Conservation (phyloP, 108 stramenopile species). For the Discostella pseudostelligera region DNA sequence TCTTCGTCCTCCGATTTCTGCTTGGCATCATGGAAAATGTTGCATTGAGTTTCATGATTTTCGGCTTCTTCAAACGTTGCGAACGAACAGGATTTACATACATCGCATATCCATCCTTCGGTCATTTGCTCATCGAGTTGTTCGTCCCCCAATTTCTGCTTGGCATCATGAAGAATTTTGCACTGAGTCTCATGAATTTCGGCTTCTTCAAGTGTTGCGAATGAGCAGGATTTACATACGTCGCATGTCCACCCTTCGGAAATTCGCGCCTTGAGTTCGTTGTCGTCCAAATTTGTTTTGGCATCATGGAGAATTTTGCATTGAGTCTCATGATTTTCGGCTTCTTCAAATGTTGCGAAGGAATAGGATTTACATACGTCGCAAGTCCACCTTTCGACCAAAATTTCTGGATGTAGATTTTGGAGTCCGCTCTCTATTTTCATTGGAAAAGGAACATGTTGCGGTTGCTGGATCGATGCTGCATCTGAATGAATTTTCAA, state of each 20-base stretch:
- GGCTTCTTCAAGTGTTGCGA: slow-evolving; percentile 24
- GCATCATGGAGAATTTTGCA: slow-evolving; percentile 22
- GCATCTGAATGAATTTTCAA: slow-evolving; percentile 2
- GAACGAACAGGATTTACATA: slow-evolving; percentile 24
- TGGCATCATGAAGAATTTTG: slow-evolving; percentile 11
- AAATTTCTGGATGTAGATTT: neutral
- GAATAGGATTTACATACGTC: slow-evolving; percentile 29
- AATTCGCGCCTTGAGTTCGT: slow-evolving; percentile 3
- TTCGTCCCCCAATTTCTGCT: neutral
- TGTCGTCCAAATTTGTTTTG: neutral
- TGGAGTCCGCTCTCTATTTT: neutral
- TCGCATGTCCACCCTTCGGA: slow-evolving; percentile 21
- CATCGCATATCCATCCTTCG: slow-evolving; percentile 22
- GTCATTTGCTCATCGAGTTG: slow-evolving; percentile 1
- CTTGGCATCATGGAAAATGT: slow-evolving; percentile 11
- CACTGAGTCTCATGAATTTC: slow-evolving; percentile 18
- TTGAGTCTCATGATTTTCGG: slow-evolving; percentile 21
- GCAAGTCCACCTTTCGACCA: slow-evolving; percentile 30
- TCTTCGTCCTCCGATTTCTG: slow-evolving; percentile 4
- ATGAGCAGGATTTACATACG: slow-evolving; percentile 22
- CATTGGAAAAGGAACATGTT: no score
- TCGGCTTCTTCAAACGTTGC: slow-evolving; percentile 23
- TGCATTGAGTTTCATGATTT: slow-evolving; percentile 17
- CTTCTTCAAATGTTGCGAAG: slow-evolving; percentile 37
- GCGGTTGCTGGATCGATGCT: neutral